phyloP scores from a whole-genome alignment of 2,329 filamentous ascomycete species.

The Fusarium luffae region DNA sequence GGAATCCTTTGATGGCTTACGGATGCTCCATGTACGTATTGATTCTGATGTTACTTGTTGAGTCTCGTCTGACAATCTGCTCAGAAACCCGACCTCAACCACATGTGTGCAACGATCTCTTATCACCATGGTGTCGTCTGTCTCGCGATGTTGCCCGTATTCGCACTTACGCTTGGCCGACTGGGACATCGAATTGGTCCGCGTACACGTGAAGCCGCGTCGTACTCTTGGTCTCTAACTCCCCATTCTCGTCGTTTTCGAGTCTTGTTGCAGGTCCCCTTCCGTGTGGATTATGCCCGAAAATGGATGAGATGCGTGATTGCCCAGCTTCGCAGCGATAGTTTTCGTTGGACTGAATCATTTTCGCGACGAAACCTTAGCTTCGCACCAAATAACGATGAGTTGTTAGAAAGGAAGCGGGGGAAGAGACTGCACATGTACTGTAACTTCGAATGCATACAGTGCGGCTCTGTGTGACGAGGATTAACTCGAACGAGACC shows the following conservation, averaged over 20 bases:
- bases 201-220: constrained; percentile 26
- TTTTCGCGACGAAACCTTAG: constrained; percentile 17
- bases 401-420: constrained; percentile 32
- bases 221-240: constrained; percentile 13
- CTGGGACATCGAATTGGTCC: constrained; percentile 14
- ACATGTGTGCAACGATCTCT: constrained; percentile 9
- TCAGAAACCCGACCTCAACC: neutral
- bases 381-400: constrained; percentile 24
- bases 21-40: neutral
- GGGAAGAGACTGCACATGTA: constrained; percentile 16
- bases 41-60: neutral
- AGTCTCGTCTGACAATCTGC: constrained; percentile 11
- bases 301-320: neutral
- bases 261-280: neutral
- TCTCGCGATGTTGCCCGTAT: constrained; percentile 35
- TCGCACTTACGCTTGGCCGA: constrained; percentile 32
- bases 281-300: neutral
- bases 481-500: neutral
- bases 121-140: constrained; percentile 11
- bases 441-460: constrained; percentile 20
- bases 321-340: neutral
- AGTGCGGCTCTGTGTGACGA: constrained; percentile 25
- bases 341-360: neutral
- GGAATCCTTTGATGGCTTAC: neutral
- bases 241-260: neutral